Base-by-base conservation (phyloP, 2,329 filamentous ascomycete genomes). In the Cladophialophora psammophila region DNA sequence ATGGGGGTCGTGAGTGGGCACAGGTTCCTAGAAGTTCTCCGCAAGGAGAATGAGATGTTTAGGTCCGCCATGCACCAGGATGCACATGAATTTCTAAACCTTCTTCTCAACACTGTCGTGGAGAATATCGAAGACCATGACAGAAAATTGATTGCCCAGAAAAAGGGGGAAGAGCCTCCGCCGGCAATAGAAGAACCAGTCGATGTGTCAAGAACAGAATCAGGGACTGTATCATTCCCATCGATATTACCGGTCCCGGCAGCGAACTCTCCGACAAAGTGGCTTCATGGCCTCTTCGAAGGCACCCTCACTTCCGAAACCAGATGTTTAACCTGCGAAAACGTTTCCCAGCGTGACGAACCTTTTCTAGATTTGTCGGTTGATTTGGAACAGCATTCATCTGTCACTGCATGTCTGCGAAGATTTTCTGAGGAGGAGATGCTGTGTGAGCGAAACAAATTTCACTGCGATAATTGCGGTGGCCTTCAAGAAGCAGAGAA, bases 371-470 rank as follows among this genome's bases (percentile, higher is more conserved):
- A 99, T 79, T 82, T 99, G 20, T 98, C 95, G 0, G 97, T 99
- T 63, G 95, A 99, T 78, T 83, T 99, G 12, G 93, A 97, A 72
- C 90, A 97, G 75, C 93, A 98, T 77, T 94, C 94, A 0, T 99
- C 95, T 0, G 95, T 99, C 3, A 98, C 95, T 2, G 94, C 95
- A 32, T 99, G 95, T 77, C 81, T 99, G 71, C 88, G 92, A 66
- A 97, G 97, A 75, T 99, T 99, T 75, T 99, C 95, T 0, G 93
- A 95, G 54, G 95, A 98, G 75, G 95, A 99, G 79, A 97, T 98
- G 93, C 86, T 99, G 65, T 98, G 95, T 76, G 95, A 99, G 81
- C 87, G 94, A 68, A 98, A 99, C 83, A 99, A 99, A 77, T 99
- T 99, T 72, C 94, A 99, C 76, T 99, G 95, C 80, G 95, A 99